Evolutionary conservation across 768 basidiomycete species (phyloP).

Genomic region (Trametes cubensis): DNA sequence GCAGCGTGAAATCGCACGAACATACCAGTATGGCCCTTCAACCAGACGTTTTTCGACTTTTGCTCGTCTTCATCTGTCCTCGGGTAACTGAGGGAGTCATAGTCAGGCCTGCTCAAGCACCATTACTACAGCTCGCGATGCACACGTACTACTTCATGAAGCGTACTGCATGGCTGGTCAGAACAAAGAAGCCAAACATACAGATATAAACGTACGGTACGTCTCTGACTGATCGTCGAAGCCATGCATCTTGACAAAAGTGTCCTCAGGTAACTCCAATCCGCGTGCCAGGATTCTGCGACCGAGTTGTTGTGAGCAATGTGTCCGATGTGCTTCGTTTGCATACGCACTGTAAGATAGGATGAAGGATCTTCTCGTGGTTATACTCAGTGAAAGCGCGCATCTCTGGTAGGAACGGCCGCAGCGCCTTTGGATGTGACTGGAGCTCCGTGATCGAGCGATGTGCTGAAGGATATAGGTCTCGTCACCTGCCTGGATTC

Average conservation of each 20-base stretch:
- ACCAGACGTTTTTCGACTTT: slow-evolving; percentile 37
- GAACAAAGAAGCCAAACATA: not conserved
- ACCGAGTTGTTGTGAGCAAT: not conserved
- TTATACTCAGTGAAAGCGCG: slow-evolving; percentile 50
- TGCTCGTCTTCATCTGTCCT: slow-evolving; percentile 37
- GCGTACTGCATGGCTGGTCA: slow-evolving; percentile 2
- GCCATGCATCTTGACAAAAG: slow-evolving; percentile 43
- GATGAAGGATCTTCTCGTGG: slow-evolving; percentile 52
- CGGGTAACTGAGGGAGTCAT: slow-evolving; percentile 29
- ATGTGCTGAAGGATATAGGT: slow-evolving; percentile 49
- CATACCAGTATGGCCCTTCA: slow-evolving; percentile 42
- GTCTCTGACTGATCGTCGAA: slow-evolving; percentile 42
- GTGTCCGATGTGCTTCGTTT: not conserved
- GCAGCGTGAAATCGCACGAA: not conserved
- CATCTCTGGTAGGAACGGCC: slow-evolving; percentile 57
- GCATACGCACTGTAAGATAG: slow-evolving; percentile 43
- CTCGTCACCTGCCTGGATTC: not conserved
- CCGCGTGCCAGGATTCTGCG: slow-evolving; percentile 46
- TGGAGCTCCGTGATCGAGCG: slow-evolving; percentile 47
- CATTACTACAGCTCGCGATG: too few species aligned
- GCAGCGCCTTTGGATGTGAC: slow-evolving; percentile 50
- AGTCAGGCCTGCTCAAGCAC: not conserved
- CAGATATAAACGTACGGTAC: slow-evolving; percentile 31
- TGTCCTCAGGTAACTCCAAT: slow-evolving; percentile 49
- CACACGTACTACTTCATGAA: slow-evolving; percentile 29